Evolutionary conservation across 169 alveolate genomes (phyloP), one percentile per base, ranked within the genome.

Genomic region (Plasmodium reichenowi): DNA sequence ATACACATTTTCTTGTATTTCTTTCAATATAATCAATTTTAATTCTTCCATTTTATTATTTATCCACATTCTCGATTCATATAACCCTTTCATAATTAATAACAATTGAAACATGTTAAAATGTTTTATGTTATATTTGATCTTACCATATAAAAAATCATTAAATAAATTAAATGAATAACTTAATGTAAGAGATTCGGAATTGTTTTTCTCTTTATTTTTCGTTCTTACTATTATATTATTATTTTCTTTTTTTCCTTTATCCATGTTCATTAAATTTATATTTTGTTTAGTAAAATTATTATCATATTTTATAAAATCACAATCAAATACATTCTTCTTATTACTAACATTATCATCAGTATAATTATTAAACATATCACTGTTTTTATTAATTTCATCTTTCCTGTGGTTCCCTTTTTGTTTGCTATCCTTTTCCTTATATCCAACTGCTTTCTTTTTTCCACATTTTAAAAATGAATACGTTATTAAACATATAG

Each of bases 71-170:
- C 52, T 63, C 7, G 89, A 47, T 76, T 76, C 89, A 43, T n/a
- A 64, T 6, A 76, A 64, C 3, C 89, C 89, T 50, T 64, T 76
- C 48, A 76, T 63, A 63, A 76, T 64, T 64, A 76, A 64, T 22
- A 58, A 64, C 20, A 76, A 29, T 47, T 76, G 89, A 76, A 63
- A 76, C 50, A 38, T 12, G 60, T 22, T 76, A 50, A 76, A 76
- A 68, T 76, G 26, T 10, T 20, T 64, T 63, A 64, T 76, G 32
- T 76, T 76, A 43, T 64, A 76, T 66, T 76, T 76, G 54, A 76
- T 68, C 76, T 76, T 76, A 56, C 89, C 89, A 68, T 64, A 76
- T 54, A 76, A 68, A 68, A 76, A 76, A 64, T 76, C 75, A 58
- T 64, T 76, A 50, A 76, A 76, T 64, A 76, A 32, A 58, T 76